Percentiles rank a stretch among this genome's conserved stretches.
Evolutionary conservation across 2,329 filamentous ascomycete genomes (phyloP).

Genomic region (Elsinoe arachidis): DNA sequence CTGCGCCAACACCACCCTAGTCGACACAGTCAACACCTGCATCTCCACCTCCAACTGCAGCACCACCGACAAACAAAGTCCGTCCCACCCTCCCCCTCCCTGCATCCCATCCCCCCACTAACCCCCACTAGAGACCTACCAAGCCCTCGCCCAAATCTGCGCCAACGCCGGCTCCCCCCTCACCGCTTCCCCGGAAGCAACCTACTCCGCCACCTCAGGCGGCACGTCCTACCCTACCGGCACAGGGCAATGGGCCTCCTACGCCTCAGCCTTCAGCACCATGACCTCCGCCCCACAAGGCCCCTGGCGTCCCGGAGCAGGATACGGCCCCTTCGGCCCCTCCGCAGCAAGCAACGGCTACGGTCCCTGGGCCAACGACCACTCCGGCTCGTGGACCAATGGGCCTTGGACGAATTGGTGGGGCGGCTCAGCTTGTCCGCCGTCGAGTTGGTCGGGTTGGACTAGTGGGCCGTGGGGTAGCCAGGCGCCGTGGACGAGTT

Average conservation of each 20-base stretch:
- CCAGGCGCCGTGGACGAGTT: constrained; percentile 29
- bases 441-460: constrained; percentile 28
- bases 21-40: constrained; percentile 21
- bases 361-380: constrained; percentile 25
- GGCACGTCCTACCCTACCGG: constrained; percentile 20
- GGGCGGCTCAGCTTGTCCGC: constrained; percentile 27
- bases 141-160: constrained; percentile 23
- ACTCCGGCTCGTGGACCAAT: constrained; percentile 23
- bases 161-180: constrained; percentile 22
- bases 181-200: constrained; percentile 20
- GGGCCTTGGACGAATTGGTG: constrained; percentile 31
- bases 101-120: not conserved
- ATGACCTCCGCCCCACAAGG: constrained; percentile 11
- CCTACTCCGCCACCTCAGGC: constrained; percentile 19
- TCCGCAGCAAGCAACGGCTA: constrained; percentile 21
- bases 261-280: constrained; percentile 23
- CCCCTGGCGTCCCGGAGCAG: constrained; percentile 16
- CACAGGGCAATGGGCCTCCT: constrained; percentile 22
- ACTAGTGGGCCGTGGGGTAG: constrained; percentile 25
- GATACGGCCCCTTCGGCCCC: constrained; percentile 18
- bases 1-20: constrained; percentile 19
- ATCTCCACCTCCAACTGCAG: constrained; percentile 20
- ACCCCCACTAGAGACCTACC: constrained; percentile 16
- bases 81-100: not conserved
- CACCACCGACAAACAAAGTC: constrained; percentile 19